A percentile compares a stretch with the other conserved stretches of the same genome.
Evolutionary conservation across 2,329 filamentous ascomycete genomes (phyloP).

Genomic region (Fusarium subtropicale): DNA sequence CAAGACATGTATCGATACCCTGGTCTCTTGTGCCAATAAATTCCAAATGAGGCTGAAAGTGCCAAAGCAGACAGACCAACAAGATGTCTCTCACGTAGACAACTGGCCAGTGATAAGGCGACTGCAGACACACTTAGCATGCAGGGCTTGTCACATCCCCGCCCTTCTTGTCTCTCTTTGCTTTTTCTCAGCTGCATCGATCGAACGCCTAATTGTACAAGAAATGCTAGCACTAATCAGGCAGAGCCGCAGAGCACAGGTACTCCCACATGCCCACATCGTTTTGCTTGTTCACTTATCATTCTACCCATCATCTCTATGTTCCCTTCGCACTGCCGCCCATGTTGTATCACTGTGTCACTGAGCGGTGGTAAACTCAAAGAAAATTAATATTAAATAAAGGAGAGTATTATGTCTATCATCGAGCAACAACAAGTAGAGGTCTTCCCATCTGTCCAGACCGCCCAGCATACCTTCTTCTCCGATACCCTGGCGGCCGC

Average conservation of each 20-base stretch:
- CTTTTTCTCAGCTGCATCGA: neutral
- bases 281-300: fast-evolving
- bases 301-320: fast-evolving
- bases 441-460: neutral
- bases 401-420: no score
- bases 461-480: fast-evolving
- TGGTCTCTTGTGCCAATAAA: fast-evolving
- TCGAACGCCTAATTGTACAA: neutral
- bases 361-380: fast-evolving
- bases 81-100: neutral
- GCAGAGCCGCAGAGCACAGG: neutral
- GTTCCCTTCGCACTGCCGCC: no score
- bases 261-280: neutral
- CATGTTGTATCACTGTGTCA: fast-evolving
- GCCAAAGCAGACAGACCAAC: no score
- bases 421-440: neutral
- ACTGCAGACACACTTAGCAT: neutral
- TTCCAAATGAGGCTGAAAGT: neutral
- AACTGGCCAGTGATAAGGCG: neutral
- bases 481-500: neutral
- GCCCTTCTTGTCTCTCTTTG: neutral
- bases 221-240: fast-evolving
- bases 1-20: neutral
- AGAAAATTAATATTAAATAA: neutral
- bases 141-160: neutral